These are phyloP conservation scores for Isatis lusitanica DNA, from an alignment of 441 rosid genomes.

Conservation along the genomic window DNA sequence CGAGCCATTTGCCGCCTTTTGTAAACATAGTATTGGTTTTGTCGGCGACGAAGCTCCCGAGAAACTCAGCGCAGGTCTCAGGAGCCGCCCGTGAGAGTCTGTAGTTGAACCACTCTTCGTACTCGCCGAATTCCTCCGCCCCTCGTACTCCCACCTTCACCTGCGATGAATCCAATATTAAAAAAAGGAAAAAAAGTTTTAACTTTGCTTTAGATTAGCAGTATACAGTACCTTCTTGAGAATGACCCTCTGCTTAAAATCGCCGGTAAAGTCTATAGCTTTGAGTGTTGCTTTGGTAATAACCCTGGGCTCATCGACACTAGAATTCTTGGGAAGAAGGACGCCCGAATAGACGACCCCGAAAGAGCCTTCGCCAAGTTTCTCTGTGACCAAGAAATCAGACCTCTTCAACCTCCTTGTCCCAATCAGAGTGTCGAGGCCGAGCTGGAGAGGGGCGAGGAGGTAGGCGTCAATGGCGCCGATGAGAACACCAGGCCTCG, in stretches of 20 bases:
- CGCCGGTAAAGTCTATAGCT: constrained; percentile 42
- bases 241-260: constrained; percentile 75
- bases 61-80: constrained; percentile 91
- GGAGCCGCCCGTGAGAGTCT: constrained; percentile 96
- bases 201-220: not conserved
- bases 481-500: constrained; percentile 86
- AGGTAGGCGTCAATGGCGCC: constrained; percentile 93
- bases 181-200: too few relatives aligned
- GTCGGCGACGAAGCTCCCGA: constrained; percentile 89
- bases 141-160: constrained; percentile 82
- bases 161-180: constrained; percentile 38
- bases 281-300: constrained; percentile 49
- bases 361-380: constrained; percentile 93
- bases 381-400: constrained; percentile 73
- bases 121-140: constrained; percentile 83
- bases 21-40: constrained; percentile 59
- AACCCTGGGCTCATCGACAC: constrained; percentile 41
- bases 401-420: constrained; percentile 67
- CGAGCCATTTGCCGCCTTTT: constrained; percentile 96
- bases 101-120: constrained; percentile 98
- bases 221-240: constrained; percentile 59
- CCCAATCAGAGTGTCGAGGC: constrained; percentile 66
- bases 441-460: constrained; percentile 83
- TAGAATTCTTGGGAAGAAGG: constrained; percentile 60
- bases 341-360: constrained; percentile 86